phyloP scores from a whole-genome alignment of 352 stramenopile species.

The Thalassiosira mediterranea region DNA sequence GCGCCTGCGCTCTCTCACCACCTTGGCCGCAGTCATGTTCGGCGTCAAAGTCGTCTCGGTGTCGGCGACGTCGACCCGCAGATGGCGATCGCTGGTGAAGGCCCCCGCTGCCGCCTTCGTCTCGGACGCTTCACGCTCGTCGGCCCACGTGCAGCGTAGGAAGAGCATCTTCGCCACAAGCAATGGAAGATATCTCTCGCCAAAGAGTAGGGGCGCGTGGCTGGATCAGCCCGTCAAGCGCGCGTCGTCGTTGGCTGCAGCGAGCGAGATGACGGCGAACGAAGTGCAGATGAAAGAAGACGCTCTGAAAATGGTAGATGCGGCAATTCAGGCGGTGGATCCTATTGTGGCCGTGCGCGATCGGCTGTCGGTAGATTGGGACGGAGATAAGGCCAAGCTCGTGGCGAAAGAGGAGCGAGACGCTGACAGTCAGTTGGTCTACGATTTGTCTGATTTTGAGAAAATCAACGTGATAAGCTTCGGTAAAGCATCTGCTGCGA shows the following conservation, averaged over 20 bases:
- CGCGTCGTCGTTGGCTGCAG: background rate
- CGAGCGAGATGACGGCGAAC: slow-evolving; percentile 41
- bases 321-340: slow-evolving; percentile 75
- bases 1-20: too few species aligned
- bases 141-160: background rate
- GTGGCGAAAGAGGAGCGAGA: slow-evolving; percentile 2
- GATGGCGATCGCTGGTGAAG: background rate
- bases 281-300: slow-evolving; percentile 73
- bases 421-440: slow-evolving; percentile 13
- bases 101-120: background rate
- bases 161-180: background rate
- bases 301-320: slow-evolving; percentile 59
- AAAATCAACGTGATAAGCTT: slow-evolving; percentile 73
- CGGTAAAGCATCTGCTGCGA: slow-evolving; percentile 77
- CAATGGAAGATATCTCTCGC: background rate
- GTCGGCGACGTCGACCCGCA: slow-evolving; percentile 2
- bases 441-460: slow-evolving; percentile 68
- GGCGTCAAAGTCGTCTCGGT: background rate
- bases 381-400: background rate
- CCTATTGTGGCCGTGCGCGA: slow-evolving; percentile 56
- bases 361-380: slow-evolving; percentile 33
- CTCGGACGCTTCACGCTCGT: too few species aligned
- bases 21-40: too few species aligned
- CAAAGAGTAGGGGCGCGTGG: background rate
- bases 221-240: too few species aligned